A percentile compares a stretch with the other conserved stretches of the same genome.
phyloP scores from a whole-genome alignment of 1,284 basidiomycete genomes.

The Apiotrichum gamsii region DNA sequence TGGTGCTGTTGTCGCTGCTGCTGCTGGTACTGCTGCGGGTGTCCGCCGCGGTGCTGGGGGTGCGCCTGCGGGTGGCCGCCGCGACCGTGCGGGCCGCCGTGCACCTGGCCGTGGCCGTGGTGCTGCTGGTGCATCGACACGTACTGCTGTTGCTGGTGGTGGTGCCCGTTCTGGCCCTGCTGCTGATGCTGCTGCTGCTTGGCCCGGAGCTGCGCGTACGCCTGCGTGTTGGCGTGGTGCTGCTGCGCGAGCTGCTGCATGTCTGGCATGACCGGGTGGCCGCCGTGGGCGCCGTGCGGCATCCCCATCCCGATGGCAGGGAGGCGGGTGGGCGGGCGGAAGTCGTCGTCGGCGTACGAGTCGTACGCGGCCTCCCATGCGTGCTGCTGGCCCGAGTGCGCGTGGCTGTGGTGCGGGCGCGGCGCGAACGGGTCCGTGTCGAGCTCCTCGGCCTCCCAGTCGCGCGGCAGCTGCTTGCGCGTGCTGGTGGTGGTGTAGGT shows the following conservation, averaged over 20 bases:
- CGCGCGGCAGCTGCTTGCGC: background rate
- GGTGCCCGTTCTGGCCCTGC: background rate
- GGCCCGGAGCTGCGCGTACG: background rate
- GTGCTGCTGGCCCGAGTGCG: background rate
- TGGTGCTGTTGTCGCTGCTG: slow-evolving; percentile 3
- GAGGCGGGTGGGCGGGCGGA: background rate
- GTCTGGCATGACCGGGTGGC: background rate
- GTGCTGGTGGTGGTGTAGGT: too few species aligned
- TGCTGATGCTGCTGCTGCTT: background rate
- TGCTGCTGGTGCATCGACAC: background rate
- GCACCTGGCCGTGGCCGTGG: background rate
- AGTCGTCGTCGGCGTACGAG: background rate
- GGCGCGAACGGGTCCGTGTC: slow-evolving; percentile 1
- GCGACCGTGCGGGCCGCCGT: too few species aligned
- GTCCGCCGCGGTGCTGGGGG: background rate
- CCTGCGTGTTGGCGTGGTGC: background rate
- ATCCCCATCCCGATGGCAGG: background rate
- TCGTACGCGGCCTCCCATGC: slow-evolving; percentile 3
- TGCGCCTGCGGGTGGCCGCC: background rate
- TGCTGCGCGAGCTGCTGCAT: too few species aligned
- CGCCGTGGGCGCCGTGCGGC: background rate
- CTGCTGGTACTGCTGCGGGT: background rate
- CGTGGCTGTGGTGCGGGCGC: too few species aligned
- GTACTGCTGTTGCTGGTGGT: background rate
- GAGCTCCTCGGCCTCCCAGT: background rate